These are phyloP conservation scores for Psilocybe cubensis DNA, from an alignment of 768 basidiomycete genomes.

Conservation along the genomic window DNA sequence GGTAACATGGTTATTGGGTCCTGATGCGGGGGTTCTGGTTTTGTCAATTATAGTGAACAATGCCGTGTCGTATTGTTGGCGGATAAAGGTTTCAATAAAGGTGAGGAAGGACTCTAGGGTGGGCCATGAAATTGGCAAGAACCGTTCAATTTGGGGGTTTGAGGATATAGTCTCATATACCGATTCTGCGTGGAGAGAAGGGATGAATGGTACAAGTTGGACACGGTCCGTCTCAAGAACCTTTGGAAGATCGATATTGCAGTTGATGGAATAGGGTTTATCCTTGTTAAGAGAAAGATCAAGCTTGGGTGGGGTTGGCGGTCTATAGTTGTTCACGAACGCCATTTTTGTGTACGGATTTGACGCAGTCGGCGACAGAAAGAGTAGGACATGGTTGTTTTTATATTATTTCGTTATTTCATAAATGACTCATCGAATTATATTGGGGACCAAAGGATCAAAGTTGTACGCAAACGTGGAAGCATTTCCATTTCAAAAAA, in stretches of 20 bases:
- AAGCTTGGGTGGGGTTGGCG: not conserved
- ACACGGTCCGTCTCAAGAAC: constrained; percentile 43
- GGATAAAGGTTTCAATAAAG: constrained; percentile 30
- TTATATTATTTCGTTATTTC: not conserved
- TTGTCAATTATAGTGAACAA: constrained; percentile 55
- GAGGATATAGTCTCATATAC: constrained; percentile 24
- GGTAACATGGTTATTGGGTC: constrained; percentile 12
- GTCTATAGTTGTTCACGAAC: constrained; percentile 24
- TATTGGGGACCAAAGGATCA: no score
- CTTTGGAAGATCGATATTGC: constrained; percentile 41
- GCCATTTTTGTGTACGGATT: constrained; percentile 5
- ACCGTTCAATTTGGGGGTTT: constrained; percentile 35
- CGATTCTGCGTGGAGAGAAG: constrained; percentile 31
- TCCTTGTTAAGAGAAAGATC: constrained; percentile 5
- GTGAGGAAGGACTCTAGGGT: constrained; percentile 32
- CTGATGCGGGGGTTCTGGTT: constrained; percentile 29
- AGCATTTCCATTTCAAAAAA: not conserved
- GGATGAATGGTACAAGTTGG: constrained; percentile 47
- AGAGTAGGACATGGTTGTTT: not conserved
- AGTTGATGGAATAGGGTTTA: constrained; percentile 39
- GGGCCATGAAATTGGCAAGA: constrained; percentile 42
- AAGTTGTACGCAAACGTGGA: no score
- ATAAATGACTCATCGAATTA: not conserved
- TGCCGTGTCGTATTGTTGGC: constrained; percentile 25
- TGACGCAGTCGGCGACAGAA: no score